Evolutionary conservation across 768 basidiomycete genomes (phyloP).

Genomic region (Cubamyces lactineus): DNA sequence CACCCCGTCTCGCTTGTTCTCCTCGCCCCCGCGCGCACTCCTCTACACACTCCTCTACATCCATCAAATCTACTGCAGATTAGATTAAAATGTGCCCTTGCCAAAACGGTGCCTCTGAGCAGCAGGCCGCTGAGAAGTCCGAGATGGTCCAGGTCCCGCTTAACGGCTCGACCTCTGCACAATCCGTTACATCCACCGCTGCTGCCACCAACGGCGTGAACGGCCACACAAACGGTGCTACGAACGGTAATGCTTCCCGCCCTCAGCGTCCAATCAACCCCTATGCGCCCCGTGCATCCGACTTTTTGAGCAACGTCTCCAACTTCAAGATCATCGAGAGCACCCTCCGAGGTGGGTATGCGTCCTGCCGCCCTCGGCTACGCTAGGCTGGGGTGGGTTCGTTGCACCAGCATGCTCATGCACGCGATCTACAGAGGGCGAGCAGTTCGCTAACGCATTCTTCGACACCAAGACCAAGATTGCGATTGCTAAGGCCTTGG

Average conservation of each 20-base stretch:
- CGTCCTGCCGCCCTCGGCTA: background rate
- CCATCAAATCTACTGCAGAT: background rate
- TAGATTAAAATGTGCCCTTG: constrained; percentile 63
- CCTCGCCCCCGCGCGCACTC: background rate
- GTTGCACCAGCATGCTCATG: constrained; percentile 18
- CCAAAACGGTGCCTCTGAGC: constrained; percentile 49
- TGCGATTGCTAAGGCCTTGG: constrained; percentile 96
- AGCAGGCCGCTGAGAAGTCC: constrained; percentile 43
- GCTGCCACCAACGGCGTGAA: constrained; percentile 35
- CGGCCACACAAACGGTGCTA: constrained; percentile 43
- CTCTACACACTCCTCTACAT: background rate
- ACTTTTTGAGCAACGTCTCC: constrained; percentile 89
- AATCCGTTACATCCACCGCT: constrained; percentile 29
- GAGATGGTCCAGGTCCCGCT: constrained; percentile 79
- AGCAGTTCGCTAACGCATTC: constrained; percentile 99
- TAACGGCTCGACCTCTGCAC: constrained; percentile 42
- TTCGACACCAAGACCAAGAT: constrained; percentile 99
- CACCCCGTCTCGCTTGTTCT: background rate
- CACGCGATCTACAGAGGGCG: constrained; percentile 69
- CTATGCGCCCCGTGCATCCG: constrained; percentile 88
- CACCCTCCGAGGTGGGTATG: constrained; percentile 80
- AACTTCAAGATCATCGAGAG: constrained; percentile 98
- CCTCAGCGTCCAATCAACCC: constrained; percentile 61
- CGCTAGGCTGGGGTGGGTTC: background rate
- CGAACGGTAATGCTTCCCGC: constrained; percentile 36